Base-by-base conservation (phyloP, 495 filamentous ascomycete species). In the Aspergillus nidulans region DNA sequence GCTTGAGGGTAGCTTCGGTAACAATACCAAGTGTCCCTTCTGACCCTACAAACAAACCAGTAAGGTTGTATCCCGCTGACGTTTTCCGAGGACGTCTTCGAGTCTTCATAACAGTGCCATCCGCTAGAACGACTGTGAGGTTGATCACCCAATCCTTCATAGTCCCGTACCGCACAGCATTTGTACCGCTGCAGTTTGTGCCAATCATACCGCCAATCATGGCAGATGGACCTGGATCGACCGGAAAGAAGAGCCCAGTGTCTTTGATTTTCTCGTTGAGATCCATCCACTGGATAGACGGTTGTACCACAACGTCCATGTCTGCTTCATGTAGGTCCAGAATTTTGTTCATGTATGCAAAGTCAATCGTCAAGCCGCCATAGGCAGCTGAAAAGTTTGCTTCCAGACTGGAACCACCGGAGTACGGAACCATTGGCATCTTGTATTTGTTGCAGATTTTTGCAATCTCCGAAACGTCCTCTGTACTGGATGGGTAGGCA, bases 161-260 rank as follows among this genome's bases (percentile, higher is more conserved):
- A 0, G 92, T 96, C 1, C 92, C 92, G 66, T 96, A 97, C 21
- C 90, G 80, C 63, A 95, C 91, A 15, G 92, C 87, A 68, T 97
- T 96, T 26, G 92, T 97, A 30, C 92, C 92, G 56, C 83, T 88
- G 77, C 92, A 97, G 26, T 91, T 91, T 0, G 92, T 97, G 0
- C 89, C 92, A 12, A 97, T 84, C 92, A 97, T 97, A 38, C 92
- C 92, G 34, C 92, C 92, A 57, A 97, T 96, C 84, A 89, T 88
- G 3, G 74, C 80, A 13, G 80, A 77, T 60, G 77, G 82, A 20
- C 80, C 88, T 16, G 90, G 90, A 62, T 95, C 90, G 15, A 91
- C 82, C 0, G 92, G 92, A 68, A 97, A 95, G 74, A 96, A 96
- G 13, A 96, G 82, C 1, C 89, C 89, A 18, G 77, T 83, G 40